Percentiles rank a stretch among this genome's conserved stretches.
Conservation (phyloP, 768 basidiomycete species). For the Pleurotus cornucopiae region DNA sequence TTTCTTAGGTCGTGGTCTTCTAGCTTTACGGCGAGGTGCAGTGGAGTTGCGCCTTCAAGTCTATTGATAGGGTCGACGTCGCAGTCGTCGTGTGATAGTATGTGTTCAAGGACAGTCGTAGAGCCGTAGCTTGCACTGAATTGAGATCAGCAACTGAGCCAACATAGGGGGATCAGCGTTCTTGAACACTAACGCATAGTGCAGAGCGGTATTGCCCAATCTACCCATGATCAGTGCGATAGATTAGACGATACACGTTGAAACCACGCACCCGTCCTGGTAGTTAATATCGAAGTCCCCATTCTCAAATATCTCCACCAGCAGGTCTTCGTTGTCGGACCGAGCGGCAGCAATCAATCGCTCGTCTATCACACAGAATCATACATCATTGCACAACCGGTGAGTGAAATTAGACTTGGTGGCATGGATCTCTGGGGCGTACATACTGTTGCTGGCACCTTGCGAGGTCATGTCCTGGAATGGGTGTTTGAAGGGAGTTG, state of each 20-base stretch:
- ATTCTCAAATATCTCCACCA: slow-evolving; percentile 55
- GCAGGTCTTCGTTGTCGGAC: slow-evolving; percentile 64
- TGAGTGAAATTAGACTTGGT: background rate
- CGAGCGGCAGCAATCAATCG: slow-evolving; percentile 70
- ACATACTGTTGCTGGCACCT: slow-evolving; percentile 29
- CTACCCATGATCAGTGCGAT: slow-evolving; percentile 27
- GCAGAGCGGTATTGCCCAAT: slow-evolving; percentile 78
- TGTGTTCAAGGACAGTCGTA: slow-evolving; percentile 61
- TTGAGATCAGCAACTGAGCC: background rate
- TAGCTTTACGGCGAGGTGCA: slow-evolving; percentile 68
- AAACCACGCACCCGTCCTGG: slow-evolving; percentile 63
- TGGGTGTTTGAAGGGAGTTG: slow-evolving; percentile 13
- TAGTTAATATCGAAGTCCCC: slow-evolving; percentile 69
- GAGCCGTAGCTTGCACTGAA: slow-evolving; percentile 52
- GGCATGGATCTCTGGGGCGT: background rate
- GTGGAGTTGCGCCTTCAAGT: slow-evolving; percentile 66
- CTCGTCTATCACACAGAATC: slow-evolving; percentile 46
- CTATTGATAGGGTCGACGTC: slow-evolving; percentile 79
- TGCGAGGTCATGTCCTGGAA: slow-evolving; percentile 4
- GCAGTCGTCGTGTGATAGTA: slow-evolving; percentile 70
- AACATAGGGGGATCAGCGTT: background rate
- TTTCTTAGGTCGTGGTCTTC: slow-evolving; percentile 50
- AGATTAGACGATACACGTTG: slow-evolving; percentile 3
- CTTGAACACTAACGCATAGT: slow-evolving; percentile 56
- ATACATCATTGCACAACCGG: background rate